These are phyloP conservation scores for Eimeria falciformis DNA, from an alignment of 169 alveolate species.

Conservation along the genomic window DNA sequence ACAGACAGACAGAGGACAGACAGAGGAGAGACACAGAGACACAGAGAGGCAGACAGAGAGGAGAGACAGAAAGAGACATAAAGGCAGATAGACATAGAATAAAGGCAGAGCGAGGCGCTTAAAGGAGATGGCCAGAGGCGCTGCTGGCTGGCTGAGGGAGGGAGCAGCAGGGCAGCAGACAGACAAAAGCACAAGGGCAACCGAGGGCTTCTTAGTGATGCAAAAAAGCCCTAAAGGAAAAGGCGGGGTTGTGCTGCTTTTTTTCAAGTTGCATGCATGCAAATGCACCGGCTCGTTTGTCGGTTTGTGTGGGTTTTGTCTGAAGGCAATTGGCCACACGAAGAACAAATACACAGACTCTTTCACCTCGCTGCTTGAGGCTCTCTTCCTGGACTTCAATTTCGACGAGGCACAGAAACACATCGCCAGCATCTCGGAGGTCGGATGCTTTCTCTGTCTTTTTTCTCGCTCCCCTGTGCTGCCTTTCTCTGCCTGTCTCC, in stretches of 20 bases:
- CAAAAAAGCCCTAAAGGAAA: too few species aligned
- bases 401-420: constrained; percentile 92
- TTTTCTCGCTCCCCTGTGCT: background rate
- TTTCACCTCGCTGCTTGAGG: constrained; percentile 90
- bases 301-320: background rate
- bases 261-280: too few species aligned
- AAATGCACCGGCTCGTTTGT: background rate
- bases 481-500: background rate
- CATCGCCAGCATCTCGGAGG: constrained; percentile 84
- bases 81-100: too few species aligned
- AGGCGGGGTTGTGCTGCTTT: too few species aligned
- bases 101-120: too few species aligned
- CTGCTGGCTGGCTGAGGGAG: too few species aligned
- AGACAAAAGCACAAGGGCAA: too few species aligned
- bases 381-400: constrained; percentile 90
- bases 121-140: too few species aligned
- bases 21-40: background rate
- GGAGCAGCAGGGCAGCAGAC: too few species aligned
- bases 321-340: constrained; percentile 82
- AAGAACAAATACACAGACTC: constrained; percentile 89
- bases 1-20: too few species aligned
- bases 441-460: background rate
- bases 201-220: too few species aligned
- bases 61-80: background rate
- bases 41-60: background rate